Evolutionary conservation across 148 eudicot species (phyloP).

Genomic region (Simmondsia chinensis): DNA sequence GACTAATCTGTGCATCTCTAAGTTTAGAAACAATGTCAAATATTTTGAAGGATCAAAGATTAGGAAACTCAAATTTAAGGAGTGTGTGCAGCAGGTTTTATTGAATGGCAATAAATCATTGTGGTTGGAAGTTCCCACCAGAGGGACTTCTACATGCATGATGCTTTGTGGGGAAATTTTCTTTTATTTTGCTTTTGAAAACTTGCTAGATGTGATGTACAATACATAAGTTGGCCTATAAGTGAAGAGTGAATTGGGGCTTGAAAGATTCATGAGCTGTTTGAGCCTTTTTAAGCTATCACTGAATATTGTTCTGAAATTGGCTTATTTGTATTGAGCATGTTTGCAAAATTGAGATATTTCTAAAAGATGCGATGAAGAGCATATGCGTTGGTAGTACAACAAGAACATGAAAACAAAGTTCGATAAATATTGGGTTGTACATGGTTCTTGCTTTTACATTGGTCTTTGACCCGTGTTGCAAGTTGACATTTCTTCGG

Average conservation of each 20-base stretch:
- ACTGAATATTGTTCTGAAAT: no score
- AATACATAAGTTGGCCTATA: neutral
- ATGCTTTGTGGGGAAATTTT: neutral
- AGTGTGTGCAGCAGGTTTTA: neutral
- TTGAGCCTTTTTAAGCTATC: no score
- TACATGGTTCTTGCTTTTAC: slow-evolving; percentile 3
- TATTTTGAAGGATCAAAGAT: slow-evolving; percentile 7
- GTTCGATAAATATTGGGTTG: slow-evolving; percentile 8
- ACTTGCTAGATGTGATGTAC: neutral
- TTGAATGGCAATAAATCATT: neutral
- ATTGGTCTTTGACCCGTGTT: slow-evolving; percentile 5
- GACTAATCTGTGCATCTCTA: neutral
- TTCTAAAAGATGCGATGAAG: neutral
- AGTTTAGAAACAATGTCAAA: neutral
- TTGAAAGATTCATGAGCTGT: neutral
- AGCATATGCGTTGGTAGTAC: neutral
- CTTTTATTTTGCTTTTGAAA: neutral
- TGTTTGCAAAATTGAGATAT: slow-evolving; percentile 3
- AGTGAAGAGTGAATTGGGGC: neutral
- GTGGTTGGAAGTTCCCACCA: slow-evolving; percentile 10
- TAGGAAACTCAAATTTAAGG: neutral
- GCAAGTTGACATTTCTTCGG: no score
- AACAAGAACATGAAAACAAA: neutral
- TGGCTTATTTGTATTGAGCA: no score
- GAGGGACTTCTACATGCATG: neutral